Evolutionary conservation across 176 grass and related monocot genomes (phyloP).

Genomic region (Cymbopogon citratus): DNA sequence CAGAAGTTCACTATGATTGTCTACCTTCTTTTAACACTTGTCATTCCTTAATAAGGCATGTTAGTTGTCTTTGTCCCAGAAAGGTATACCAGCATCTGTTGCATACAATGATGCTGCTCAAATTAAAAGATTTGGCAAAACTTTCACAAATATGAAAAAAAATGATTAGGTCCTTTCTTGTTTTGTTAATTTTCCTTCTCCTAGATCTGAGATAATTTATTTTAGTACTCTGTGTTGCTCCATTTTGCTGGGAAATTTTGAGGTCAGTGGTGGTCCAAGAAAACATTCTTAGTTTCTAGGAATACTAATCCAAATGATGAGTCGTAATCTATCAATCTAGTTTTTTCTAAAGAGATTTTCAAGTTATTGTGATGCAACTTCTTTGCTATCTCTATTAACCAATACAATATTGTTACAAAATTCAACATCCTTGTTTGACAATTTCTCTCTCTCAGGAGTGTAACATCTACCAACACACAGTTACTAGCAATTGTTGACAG

Average conservation of each 20-base stretch:
- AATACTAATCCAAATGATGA: not conserved
- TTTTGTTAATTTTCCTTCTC: not conserved
- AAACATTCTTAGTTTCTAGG: not conserved
- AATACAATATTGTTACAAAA: not conserved
- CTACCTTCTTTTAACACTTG: not conserved
- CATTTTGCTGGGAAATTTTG: not conserved
- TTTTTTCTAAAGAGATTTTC: not conserved
- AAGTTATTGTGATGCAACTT: not conserved
- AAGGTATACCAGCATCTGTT: too few species aligned
- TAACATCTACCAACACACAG: not conserved
- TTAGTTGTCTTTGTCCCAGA: too few species aligned
- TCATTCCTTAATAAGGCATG: not conserved
- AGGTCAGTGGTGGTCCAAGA: not conserved
- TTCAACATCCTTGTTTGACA: not conserved
- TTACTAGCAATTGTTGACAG: not conserved
- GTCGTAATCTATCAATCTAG: not conserved
- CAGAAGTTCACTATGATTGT: not conserved
- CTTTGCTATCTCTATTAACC: not conserved
- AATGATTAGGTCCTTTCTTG: not conserved
- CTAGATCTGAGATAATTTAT: not conserved
- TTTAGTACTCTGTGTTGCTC: not conserved
- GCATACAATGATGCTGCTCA: not conserved
- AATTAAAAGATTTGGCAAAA: not conserved
- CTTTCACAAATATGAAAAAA: not conserved
- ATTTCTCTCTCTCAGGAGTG: not conserved